Conservation (phyloP, 139 green algal species). For the Diplosphaera chodatii region DNA sequence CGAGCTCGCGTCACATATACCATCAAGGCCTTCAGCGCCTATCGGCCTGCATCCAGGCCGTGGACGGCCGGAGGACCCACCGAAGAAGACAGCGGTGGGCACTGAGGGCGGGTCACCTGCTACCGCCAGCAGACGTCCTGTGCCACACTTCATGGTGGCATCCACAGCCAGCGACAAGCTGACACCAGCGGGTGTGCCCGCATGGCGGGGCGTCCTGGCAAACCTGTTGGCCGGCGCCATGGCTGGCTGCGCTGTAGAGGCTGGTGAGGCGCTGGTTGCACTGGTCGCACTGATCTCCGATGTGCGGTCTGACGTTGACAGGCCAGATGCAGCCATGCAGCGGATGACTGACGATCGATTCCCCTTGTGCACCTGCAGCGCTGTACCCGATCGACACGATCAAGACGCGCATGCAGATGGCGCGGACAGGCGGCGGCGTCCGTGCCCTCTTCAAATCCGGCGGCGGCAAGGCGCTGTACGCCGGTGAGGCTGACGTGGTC, state of each 20-base stretch:
- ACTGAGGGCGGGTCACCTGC: too few relatives aligned
- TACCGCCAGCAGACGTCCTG: too few relatives aligned
- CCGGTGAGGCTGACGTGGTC: conserved; percentile 20
- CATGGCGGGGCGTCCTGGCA: conserved; percentile 56
- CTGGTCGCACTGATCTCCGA: too few relatives aligned
- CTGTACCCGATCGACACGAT: conserved; percentile 99
- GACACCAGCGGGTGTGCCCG: conserved; percentile 16
- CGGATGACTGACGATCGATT: too few relatives aligned
- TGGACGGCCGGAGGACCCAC: too few relatives aligned
- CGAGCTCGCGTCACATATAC: too few relatives aligned
- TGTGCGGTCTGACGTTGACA: too few relatives aligned
- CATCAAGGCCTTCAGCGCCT: too few relatives aligned
- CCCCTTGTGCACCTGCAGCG: too few relatives aligned
- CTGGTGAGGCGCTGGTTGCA: conserved; percentile 51
- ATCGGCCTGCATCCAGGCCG: too few relatives aligned
- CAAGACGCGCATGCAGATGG: conserved; percentile 93
- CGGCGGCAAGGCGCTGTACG: conserved; percentile 82
- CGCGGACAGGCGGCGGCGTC: conserved; percentile 69
- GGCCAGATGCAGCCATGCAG: too few relatives aligned
- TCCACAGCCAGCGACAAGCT: not conserved
- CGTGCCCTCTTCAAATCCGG: conserved; percentile 60
- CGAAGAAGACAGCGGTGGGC: too few relatives aligned
- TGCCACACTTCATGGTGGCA: not conserved
- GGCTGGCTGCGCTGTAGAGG: conserved; percentile 76
- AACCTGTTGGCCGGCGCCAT: conserved; percentile 78